Conservation (phyloP, 495 filamentous ascomycete genomes). For the Tetracladium setigerum region DNA sequence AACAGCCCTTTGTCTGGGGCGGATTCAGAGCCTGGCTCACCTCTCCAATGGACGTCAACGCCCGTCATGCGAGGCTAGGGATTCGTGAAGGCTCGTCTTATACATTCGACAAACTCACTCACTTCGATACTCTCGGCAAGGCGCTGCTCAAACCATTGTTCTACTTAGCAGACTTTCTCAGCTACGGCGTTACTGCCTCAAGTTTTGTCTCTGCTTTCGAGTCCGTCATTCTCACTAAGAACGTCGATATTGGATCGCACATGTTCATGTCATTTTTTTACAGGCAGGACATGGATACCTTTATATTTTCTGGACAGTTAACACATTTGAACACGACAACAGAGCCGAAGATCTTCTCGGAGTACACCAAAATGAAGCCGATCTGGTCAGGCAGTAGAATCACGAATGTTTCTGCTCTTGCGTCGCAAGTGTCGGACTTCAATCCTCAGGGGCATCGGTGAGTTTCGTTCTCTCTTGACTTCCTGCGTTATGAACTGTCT, state of each 20-base stretch:
- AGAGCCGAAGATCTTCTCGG: too few species aligned
- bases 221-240: too few species aligned
- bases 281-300: too few species aligned
- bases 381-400: too few species aligned
- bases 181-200: not conserved
- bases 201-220: too few species aligned
- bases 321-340: too few species aligned
- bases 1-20: slow-evolving; percentile 32
- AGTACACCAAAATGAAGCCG: too few species aligned
- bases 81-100: slow-evolving; percentile 25
- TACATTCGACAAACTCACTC: slow-evolving; percentile 31
- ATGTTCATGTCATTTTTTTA: too few species aligned
- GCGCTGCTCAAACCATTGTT: slow-evolving; percentile 17
- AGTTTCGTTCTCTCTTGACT: slow-evolving; percentile 29
- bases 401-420: too few species aligned
- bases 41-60: slow-evolving; percentile 23
- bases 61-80: slow-evolving; percentile 35
- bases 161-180: slow-evolving; percentile 9
- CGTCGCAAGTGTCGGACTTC: too few species aligned
- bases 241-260: too few species aligned
- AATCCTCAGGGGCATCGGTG: slow-evolving; percentile 23
- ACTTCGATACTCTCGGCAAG: slow-evolving; percentile 5
- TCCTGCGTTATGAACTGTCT: slow-evolving; percentile 31
- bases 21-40: slow-evolving; percentile 19
- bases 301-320: too few species aligned